Evolutionary conservation across 2,329 filamentous ascomycete species (phyloP).

Genomic region (Penicillium sp.): DNA sequence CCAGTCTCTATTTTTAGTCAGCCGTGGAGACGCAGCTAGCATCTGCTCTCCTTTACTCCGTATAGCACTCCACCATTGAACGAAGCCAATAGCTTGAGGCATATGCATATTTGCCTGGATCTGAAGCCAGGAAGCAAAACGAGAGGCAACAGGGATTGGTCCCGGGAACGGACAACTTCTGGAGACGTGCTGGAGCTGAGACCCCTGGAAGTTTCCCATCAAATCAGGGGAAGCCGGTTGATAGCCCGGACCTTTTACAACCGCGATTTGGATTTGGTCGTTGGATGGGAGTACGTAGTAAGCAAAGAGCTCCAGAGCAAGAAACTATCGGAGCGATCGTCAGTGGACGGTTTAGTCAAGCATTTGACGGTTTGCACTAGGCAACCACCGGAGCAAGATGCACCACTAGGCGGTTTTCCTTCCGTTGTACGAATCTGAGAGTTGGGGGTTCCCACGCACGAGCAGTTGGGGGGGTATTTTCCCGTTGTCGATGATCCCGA

Average conservation of each 20-base stretch:
- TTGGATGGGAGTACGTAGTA: too few species aligned
- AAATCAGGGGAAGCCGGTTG: neutral
- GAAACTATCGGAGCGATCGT: constrained; percentile 11
- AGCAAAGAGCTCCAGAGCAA: neutral
- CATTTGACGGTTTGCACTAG: constrained; percentile 2
- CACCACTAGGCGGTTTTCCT: neutral
- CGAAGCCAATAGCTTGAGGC: neutral
- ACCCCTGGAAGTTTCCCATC: neutral
- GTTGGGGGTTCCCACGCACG: neutral
- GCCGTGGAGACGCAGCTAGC: constrained; percentile 6
- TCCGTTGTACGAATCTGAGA: neutral
- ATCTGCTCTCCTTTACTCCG: neutral
- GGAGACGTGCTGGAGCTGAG: neutral
- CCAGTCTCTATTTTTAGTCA: constrained; percentile 8
- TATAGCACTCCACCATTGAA: neutral
- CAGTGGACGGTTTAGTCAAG: constrained; percentile 8
- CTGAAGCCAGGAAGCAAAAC: neutral
- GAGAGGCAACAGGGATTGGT: neutral
- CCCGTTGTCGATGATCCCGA: neutral
- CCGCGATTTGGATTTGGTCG: neutral
- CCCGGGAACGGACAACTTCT: neutral
- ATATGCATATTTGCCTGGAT: neutral
- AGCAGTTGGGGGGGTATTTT: neutral
- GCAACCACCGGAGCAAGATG: neutral
- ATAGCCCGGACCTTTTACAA: neutral